Base-by-base conservation (phyloP, 306 rosid species). In the Ceratonia siliqua region DNA sequence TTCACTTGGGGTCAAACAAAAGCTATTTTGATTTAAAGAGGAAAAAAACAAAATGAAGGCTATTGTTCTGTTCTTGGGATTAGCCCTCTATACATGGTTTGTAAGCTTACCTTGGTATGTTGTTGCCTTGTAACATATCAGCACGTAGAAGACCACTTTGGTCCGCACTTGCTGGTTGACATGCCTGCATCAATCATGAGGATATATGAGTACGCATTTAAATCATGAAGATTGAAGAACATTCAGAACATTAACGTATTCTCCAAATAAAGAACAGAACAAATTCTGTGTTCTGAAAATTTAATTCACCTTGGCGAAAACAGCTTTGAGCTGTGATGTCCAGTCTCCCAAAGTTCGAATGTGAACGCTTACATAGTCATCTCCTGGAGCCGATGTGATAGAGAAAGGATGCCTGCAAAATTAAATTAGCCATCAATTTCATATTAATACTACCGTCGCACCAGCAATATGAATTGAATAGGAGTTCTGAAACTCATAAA, bases 371-470 rank as follows among this genome's bases (percentile, higher is more conserved):
- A 93, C 11, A 43, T 93, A 85, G 24, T 91, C 94, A 21, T 93
- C 98, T 63, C 96, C 92, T 0, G 92, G 94, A 80, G 98, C 96
- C 27, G 97, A 91, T 36, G 97, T 89, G 63, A 93, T 88, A 3
- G 96, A 93, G 50, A 93, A 91, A 0, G 96, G 97, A 70, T 91
- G 97, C 98, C 93, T 93, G 77, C 30, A 22, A 33, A 72, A 46
- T 66, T 35, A 22, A 70, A 24, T 14, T 25, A 2, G 11, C 24
- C 46, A 74, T 17, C 6, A 0, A 28, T n/a, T 11, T 58, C 2
- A 3, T 45, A 38, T 36, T 5, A 75, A 35, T n/a, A n/a, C n/a
- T n/a, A n/a, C n/a, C n/a, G n/a, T n/a, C n/a, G n/a, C n/a, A n/a
- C n/a, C n/a, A n/a, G n/a, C n/a, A n/a, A n/a, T n/a, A n/a, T n/a